Evolutionary conservation across 1,284 basidiomycete species (phyloP).

Genomic region (Ustilago cynodontis): DNA sequence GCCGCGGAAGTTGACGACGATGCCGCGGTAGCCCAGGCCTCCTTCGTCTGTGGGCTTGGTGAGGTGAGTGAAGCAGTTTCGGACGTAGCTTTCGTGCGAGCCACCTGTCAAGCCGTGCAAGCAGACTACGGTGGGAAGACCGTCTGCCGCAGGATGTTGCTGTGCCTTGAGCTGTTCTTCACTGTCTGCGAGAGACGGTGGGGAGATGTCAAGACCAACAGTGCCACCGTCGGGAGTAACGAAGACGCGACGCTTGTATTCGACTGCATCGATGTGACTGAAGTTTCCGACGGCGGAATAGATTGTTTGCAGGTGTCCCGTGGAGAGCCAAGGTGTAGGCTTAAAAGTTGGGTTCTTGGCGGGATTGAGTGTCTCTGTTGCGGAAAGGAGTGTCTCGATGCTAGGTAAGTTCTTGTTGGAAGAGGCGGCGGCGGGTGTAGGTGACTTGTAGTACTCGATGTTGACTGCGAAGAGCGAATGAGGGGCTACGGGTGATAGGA

Average conservation of each 20-base stretch:
- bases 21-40: conserved; percentile 75
- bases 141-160: conserved; percentile 25
- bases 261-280: conserved; percentile 53
- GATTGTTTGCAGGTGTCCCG: conserved; percentile 67
- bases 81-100: conserved; percentile 65
- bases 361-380: conserved; percentile 40
- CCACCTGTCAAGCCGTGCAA: conserved; percentile 68
- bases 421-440: conserved; percentile 3
- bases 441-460: conserved; percentile 44
- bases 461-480: conserved; percentile 49
- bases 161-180: conserved; percentile 33
- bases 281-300: conserved; percentile 62
- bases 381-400: conserved; percentile 35
- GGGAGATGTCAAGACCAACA: conserved; percentile 61
- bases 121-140: conserved; percentile 61
- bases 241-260: conserved; percentile 62
- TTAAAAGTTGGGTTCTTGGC: conserved; percentile 32
- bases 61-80: conserved; percentile 61
- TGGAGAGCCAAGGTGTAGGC: conserved; percentile 56
- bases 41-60: conserved; percentile 55
- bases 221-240: conserved; percentile 67
- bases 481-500: conserved; percentile 46
- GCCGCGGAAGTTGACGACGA: conserved; percentile 77
- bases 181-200: conserved; percentile 41
- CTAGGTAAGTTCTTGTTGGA: conserved; percentile 19